Base-by-base conservation (phyloP, 2,329 filamentous ascomycete genomes). In the Calonectria naviculata region DNA sequence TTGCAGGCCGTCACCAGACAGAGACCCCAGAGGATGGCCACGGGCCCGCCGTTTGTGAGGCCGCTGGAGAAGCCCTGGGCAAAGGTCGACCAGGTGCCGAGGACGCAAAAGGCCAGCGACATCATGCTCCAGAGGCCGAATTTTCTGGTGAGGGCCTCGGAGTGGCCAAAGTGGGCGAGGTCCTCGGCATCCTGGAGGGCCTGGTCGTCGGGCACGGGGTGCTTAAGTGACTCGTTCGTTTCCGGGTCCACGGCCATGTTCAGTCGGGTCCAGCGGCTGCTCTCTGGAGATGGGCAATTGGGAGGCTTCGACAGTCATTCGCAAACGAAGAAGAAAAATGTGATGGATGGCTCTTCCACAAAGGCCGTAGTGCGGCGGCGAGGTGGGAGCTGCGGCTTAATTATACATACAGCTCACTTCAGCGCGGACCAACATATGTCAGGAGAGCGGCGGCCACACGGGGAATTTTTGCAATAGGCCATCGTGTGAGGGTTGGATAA, bases 31-130 rank as follows among this genome's bases (percentile, higher is more conserved):
- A 90, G 84, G 41, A 90, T 88, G 41, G 84, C 84, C 15, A 89
- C 81, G 0, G 89, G 85, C 0, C 88, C 89, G 47, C 89, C 88
- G 68, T 86, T 89, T n/a, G 83, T 85, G 41, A 91, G 82, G 7
- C 88, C 89, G 70, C 84, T 88, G 67, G 76, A 77, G 6, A 84
- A 71, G 49, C 79, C 80, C 76, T 90, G 88, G 0, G 89, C 89
- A 71, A 90, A 88, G 0, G 88, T 90, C 0, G 87, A 88, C 84
- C 88, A 91, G 5, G 89, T 90, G 69, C 89, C 89, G 34, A 90
- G 81, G 17, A 91, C 87, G 69, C 85, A 88, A 70, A 91, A 89
- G 31, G 89, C 87, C 24, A 91, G 83, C 24, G 87, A 86, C 13
- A 91, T 82, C 87, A 91, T 89, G 78, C 87, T 89, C 86, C 85